Percentiles rank a stretch among this genome's conserved stretches.
phyloP scores from a whole-genome alignment of 2,329 filamentous ascomycete species.

The Ceratocystis huliohia region DNA sequence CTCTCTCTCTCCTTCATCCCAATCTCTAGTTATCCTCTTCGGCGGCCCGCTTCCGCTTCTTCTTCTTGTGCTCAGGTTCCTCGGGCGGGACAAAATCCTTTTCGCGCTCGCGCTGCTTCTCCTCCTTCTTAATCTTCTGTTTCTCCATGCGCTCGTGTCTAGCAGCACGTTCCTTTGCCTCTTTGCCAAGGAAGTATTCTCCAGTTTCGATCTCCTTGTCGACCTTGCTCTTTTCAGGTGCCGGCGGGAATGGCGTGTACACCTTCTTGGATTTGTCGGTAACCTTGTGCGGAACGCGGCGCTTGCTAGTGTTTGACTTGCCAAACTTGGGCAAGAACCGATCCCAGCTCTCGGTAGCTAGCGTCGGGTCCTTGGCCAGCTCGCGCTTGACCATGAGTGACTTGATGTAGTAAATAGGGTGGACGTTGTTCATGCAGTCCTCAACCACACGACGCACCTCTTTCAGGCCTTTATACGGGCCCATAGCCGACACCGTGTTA shows the following conservation, averaged over 20 bases:
- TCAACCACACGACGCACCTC: slow-evolving; percentile 80
- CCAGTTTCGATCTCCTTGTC: slow-evolving; percentile 95
- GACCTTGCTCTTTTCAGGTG: slow-evolving; percentile 97
- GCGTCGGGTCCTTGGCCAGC: slow-evolving; percentile 73
- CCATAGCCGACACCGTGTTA: slow-evolving; percentile 88
- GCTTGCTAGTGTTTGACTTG: slow-evolving; percentile 76
- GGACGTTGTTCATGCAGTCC: slow-evolving; percentile 94
- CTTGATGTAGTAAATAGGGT: slow-evolving; percentile 71
- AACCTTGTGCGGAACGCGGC: slow-evolving; percentile 69
- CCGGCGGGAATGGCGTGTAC: slow-evolving; percentile 94
- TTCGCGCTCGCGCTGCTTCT: slow-evolving; percentile 73
- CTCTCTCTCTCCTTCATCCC: slow-evolving; percentile 24
- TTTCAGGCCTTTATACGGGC: slow-evolving; percentile 82
- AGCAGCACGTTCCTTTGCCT: slow-evolving; percentile 73
- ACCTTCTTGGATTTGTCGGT: slow-evolving; percentile 87
- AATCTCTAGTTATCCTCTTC: slow-evolving; percentile 23
- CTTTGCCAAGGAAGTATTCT: slow-evolving; percentile 90
- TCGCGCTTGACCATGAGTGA: slow-evolving; percentile 90
- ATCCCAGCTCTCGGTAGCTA: slow-evolving; percentile 86
- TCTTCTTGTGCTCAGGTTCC: slow-evolving; percentile 53
- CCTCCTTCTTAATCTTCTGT: slow-evolving; percentile 76
- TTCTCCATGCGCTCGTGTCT: slow-evolving; percentile 71
- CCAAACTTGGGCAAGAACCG: slow-evolving; percentile 96
- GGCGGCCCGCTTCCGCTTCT: slow-evolving; percentile 41
- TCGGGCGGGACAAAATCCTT: slow-evolving; percentile 79